Conservation (phyloP, 2,329 filamentous ascomycete genomes). For the Chalaropsis ovoidea region DNA sequence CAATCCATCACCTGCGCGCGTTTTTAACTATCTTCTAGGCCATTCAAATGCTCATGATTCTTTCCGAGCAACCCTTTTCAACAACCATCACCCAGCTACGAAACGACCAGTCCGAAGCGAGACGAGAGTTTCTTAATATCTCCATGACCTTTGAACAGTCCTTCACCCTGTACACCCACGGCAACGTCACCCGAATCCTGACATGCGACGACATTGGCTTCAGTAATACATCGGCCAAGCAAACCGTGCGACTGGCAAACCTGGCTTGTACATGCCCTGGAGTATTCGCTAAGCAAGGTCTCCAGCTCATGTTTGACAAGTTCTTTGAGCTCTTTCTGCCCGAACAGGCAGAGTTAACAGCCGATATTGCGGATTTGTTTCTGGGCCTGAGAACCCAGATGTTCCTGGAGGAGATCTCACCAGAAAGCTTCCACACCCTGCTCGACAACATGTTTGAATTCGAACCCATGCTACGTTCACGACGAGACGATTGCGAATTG, state of each 20-base stretch:
- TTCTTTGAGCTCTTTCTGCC: constrained; percentile 37
- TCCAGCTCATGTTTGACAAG: constrained; percentile 39
- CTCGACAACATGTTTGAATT: constrained; percentile 25
- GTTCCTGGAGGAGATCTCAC: constrained; percentile 21
- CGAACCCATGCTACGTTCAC: constrained; percentile 18
- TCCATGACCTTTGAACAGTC: constrained; percentile 32
- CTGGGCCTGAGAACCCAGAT: constrained; percentile 24
- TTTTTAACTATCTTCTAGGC: constrained; percentile 28
- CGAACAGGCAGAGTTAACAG: constrained; percentile 22
- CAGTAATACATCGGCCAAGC: constrained; percentile 31
- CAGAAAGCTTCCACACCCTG: constrained; percentile 14
- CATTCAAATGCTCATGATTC: constrained; percentile 34
- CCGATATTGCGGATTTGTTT: constrained; percentile 24
- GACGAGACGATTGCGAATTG: constrained; percentile 19
- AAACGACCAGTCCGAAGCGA: constrained; percentile 31
- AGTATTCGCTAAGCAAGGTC: constrained; percentile 28
- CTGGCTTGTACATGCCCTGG: constrained; percentile 22
- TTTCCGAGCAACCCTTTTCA: constrained; percentile 32
- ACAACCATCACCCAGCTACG: constrained; percentile 31
- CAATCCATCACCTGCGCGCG: not conserved
- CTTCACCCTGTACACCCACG: constrained; percentile 32
- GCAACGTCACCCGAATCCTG: constrained; percentile 29
- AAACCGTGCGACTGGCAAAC: constrained; percentile 25
- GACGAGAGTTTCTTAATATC: constrained; percentile 32
- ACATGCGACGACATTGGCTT: constrained; percentile 35